Evolutionary conservation across 2,329 filamentous ascomycete genomes (phyloP).

Genomic region (Claviceps digitariae): DNA sequence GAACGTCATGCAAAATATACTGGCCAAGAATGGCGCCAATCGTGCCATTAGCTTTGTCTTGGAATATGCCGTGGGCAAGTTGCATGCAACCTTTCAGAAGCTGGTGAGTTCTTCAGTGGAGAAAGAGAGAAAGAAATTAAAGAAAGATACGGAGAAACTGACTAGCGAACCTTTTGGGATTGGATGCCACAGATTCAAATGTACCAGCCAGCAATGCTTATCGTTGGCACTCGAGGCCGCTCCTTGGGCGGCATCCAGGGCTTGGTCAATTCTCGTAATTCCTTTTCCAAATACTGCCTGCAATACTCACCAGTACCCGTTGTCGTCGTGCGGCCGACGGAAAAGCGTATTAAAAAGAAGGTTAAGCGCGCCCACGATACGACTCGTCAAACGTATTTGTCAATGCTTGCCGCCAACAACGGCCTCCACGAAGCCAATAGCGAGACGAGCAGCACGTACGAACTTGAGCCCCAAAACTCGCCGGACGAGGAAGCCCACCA

Average conservation of each 20-base stretch:
- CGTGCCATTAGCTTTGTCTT: conserved; percentile 75
- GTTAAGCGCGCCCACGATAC: conserved; percentile 70
- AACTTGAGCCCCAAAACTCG: conserved; percentile 40
- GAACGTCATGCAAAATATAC: conserved; percentile 59
- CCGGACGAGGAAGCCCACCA: conserved; percentile 51
- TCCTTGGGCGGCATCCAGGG: conserved; percentile 78
- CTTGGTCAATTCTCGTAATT: conserved; percentile 62
- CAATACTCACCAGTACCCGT: conserved; percentile 90
- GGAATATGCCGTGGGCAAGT: conserved; percentile 79
- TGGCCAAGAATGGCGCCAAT: conserved; percentile 64
- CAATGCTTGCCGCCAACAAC: conserved; percentile 55
- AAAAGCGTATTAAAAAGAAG: conserved; percentile 83
- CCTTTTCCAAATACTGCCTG: conserved; percentile 86
- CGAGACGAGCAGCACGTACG: conserved; percentile 37
- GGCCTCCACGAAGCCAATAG: conserved; percentile 46
- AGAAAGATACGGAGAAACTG: conserved; percentile 2
- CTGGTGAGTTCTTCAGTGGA: conserved; percentile 45
- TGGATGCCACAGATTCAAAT: conserved; percentile 56
- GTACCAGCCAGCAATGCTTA: conserved; percentile 80
- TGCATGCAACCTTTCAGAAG: conserved; percentile 80
- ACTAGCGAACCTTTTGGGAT: conserved; percentile 4
- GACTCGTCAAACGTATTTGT: conserved; percentile 58
- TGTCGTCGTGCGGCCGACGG: conserved; percentile 77
- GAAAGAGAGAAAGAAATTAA: not conserved
- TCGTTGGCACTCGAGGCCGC: conserved; percentile 77